Conservation (phyloP, 305 asterid genomes). For the Caryopteris hybrid region DNA sequence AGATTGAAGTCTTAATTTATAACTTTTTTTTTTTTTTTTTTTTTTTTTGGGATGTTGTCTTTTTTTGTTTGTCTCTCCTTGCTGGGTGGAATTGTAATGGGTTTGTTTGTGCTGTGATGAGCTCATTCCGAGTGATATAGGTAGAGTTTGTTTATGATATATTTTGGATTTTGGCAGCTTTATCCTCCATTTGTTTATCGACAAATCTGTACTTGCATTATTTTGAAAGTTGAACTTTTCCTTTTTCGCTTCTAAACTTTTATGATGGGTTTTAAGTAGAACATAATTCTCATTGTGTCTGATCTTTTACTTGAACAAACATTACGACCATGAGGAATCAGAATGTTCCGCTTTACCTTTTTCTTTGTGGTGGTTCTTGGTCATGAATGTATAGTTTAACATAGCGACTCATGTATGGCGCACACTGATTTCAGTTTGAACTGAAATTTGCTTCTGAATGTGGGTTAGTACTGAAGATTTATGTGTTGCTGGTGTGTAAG, state of each 20-base stretch:
- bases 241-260: too few relatives aligned
- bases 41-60: too few relatives aligned
- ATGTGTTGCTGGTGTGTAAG: background rate
- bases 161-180: background rate
- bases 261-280: too few relatives aligned
- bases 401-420: background rate
- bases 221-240: background rate
- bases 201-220: background rate
- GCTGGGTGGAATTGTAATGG: background rate
- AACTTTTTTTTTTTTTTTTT: too few relatives aligned
- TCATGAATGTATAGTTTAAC: background rate
- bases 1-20: too few relatives aligned
- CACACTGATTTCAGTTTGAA: background rate
- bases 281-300: background rate
- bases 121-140: background rate
- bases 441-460: background rate
- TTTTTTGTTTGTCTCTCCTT: background rate
- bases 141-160: background rate
- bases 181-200: slow-evolving; percentile 2
- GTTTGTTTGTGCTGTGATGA: background rate
- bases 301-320: background rate
- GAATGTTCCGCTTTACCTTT: background rate
- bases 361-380: background rate
- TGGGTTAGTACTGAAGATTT: background rate
- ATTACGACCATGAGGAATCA: background rate